These are phyloP conservation scores for Kockovaella imperatae DNA, from an alignment of 768 basidiomycete genomes.

Conservation along the genomic window DNA sequence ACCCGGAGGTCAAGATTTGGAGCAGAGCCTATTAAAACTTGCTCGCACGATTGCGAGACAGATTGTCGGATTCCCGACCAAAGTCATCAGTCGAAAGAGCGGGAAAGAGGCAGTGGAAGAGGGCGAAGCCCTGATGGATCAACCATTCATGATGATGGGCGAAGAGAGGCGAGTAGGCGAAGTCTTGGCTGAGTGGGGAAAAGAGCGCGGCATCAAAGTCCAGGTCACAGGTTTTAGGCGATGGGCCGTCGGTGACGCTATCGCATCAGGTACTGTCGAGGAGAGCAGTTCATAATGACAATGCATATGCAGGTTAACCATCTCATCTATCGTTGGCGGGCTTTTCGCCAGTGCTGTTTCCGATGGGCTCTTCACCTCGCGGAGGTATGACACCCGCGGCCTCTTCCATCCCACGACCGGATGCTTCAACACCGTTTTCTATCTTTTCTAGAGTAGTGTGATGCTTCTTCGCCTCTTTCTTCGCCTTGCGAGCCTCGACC, in stretches of 20 bases:
- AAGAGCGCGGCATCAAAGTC: constrained; percentile 31
- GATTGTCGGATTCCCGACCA: constrained; percentile 72
- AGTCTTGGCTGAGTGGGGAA: constrained; percentile 34
- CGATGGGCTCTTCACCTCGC: too few species aligned
- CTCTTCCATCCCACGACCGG: too few species aligned
- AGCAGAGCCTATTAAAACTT: constrained; percentile 55
- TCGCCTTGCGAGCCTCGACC: constrained; percentile 36
- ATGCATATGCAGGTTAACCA: background rate
- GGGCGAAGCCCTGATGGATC: constrained; percentile 35
- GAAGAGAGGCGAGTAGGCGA: constrained; percentile 32
- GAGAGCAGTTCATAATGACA: background rate
- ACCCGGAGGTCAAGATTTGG: constrained; percentile 43
- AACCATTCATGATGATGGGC: constrained; percentile 39
- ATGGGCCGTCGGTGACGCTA: constrained; percentile 36
- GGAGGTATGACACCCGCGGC: too few species aligned
- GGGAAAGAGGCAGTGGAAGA: constrained; percentile 18
- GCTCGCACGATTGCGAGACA: constrained; percentile 75
- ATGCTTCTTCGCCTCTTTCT: constrained; percentile 16
- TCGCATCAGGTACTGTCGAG: constrained; percentile 2
- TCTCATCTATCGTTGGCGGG: too few species aligned
- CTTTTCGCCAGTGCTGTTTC: too few species aligned
- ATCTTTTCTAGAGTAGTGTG: background rate
- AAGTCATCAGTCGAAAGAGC: constrained; percentile 45
- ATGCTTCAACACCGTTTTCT: too few species aligned
- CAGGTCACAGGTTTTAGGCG: constrained; percentile 35